Evolutionary conservation across 495 filamentous ascomycete species (phyloP).

Genomic region (Pyronema omphalodes): DNA sequence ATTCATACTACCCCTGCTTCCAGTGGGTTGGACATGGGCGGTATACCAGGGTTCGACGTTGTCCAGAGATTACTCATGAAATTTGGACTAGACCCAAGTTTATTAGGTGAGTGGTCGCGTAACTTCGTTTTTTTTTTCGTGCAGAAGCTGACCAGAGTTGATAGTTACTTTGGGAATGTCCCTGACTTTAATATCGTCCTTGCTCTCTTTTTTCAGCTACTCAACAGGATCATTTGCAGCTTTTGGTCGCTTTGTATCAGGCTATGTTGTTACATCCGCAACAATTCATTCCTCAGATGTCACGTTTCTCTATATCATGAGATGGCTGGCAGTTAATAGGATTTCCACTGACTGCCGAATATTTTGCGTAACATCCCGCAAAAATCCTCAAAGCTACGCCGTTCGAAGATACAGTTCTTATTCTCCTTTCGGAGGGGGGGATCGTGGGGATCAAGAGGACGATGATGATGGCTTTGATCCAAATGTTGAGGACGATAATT

Average conservation of each 20-base stretch:
- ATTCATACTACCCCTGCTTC: neutral
- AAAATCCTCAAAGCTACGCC: conserved; percentile 23
- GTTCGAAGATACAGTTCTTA: conserved; percentile 22
- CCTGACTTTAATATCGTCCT: conserved; percentile 20
- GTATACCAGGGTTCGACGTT: conserved; percentile 21
- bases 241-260: conserved; percentile 22
- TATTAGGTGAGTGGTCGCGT: conserved; percentile 16
- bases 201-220: conserved; percentile 22
- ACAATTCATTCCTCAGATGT: conserved; percentile 25
- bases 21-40: conserved; percentile 20
- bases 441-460: conserved; percentile 14
- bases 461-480: conserved; percentile 16
- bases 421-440: conserved; percentile 17
- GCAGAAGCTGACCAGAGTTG: neutral
- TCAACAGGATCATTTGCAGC: conserved; percentile 19
- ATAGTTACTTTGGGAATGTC: conserved; percentile 24
- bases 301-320: conserved; percentile 23
- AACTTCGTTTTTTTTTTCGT: neutral
- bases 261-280: conserved; percentile 23
- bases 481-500: conserved; percentile 18
- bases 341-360: conserved; percentile 23
- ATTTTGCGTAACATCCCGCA: conserved; percentile 24
- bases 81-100: conserved; percentile 19
- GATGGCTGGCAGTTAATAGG: conserved; percentile 20
- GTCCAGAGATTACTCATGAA: conserved; percentile 20